These are phyloP conservation scores for Dictyostelium intermedium DNA, from an alignment of 78 protist species.

Conservation along the genomic window DNA sequence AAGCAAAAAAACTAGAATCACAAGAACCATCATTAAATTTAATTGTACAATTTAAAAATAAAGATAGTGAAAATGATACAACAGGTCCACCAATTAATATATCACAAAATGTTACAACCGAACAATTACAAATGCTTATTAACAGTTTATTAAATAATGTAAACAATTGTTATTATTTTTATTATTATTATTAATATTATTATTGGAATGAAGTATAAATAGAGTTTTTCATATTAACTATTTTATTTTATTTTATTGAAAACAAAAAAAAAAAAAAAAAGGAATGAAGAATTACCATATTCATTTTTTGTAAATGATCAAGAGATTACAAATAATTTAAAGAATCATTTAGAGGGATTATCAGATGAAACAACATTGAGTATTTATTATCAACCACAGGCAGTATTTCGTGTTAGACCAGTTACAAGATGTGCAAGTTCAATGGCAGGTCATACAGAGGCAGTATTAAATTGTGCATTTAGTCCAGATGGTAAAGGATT, in stretches of 20 bases:
- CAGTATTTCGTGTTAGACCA: constrained; percentile 94
- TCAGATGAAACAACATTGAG: constrained; percentile 29
- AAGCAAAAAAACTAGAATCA: constrained; percentile 21
- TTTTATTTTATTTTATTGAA: background rate
- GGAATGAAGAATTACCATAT: constrained; percentile 84
- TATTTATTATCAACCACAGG: constrained; percentile 94
- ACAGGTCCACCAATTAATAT: constrained; percentile 81
- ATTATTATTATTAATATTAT: background rate
- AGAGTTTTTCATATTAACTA: no score
- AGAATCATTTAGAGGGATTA: constrained; percentile 47
- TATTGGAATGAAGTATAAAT: background rate
- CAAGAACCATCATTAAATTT: constrained; percentile 37
- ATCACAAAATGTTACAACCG: constrained; percentile 50
- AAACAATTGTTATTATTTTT: background rate
- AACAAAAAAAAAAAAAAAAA: background rate
- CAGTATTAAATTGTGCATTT: constrained; percentile 90
- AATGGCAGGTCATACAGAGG: constrained; percentile 93
- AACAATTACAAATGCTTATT: constrained; percentile 69
- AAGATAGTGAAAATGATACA: constrained; percentile 69
- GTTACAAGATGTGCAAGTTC: constrained; percentile 94
- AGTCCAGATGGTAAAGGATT: constrained; percentile 93
- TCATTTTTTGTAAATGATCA: constrained; percentile 81
- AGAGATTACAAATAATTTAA: constrained; percentile 54
- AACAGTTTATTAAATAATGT: constrained; percentile 79
- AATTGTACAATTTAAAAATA: constrained; percentile 74